Evolutionary conservation across 176 grass and related monocot species (phyloP).

Genomic region (Guadua angustifolia): DNA sequence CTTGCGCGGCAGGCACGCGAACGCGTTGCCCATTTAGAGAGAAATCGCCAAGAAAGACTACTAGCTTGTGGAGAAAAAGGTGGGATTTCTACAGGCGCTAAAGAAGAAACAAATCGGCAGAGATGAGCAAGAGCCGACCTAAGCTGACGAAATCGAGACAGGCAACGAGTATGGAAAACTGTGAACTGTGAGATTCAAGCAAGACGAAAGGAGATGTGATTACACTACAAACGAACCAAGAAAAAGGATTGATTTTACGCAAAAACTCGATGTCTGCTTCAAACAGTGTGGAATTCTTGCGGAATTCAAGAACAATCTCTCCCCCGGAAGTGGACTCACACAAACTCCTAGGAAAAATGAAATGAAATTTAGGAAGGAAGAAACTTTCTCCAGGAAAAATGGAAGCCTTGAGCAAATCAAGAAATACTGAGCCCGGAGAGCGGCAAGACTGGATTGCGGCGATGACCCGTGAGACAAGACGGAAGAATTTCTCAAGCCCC

Average conservation of each 20-base stretch:
- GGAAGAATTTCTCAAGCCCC: neutral
- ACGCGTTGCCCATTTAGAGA: constrained; percentile 82
- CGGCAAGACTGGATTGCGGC: constrained; percentile 20
- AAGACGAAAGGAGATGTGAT: neutral
- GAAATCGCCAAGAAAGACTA: constrained; percentile 18
- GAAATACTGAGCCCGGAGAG: neutral
- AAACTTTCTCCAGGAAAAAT: neutral
- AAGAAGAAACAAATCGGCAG: constrained; percentile 29
- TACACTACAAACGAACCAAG: neutral
- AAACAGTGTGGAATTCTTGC: constrained; percentile 14
- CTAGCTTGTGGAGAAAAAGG: constrained; percentile 23
- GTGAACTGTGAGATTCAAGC: constrained; percentile 33
- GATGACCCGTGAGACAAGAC: constrained; percentile 16
- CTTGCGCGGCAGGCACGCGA: constrained; percentile 65
- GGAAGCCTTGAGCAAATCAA: constrained; percentile 30
- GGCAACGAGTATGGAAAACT: constrained; percentile 14
- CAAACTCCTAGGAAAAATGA: neutral
- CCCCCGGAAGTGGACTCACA: neutral
- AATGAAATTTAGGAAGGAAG: neutral
- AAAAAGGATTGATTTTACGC: neutral
- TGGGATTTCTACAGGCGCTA: neutral
- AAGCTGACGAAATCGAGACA: constrained; percentile 15
- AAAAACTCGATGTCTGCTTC: neutral
- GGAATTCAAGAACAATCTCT: constrained; percentile 30
- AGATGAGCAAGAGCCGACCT: constrained; percentile 38